Conservation (phyloP, 129 eudicot species). For the Erigeron canadensis region DNA sequence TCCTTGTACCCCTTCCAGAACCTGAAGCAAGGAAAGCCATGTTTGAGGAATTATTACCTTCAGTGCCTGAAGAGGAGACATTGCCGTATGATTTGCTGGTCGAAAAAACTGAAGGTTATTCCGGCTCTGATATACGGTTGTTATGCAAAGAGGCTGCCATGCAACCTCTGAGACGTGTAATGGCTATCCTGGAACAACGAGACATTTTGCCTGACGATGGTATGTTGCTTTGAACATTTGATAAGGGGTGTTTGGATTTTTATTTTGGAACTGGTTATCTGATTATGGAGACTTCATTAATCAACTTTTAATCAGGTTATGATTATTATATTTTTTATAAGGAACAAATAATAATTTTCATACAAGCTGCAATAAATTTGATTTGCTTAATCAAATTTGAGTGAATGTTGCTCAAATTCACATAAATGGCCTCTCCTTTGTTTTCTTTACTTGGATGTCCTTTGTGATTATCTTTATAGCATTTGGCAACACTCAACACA, state of each 20-base stretch:
- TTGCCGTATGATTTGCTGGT: conserved; percentile 82
- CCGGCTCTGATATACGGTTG: conserved; percentile 92
- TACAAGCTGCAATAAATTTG: not conserved
- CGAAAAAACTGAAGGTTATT: conserved; percentile 77
- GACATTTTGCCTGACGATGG: conserved; percentile 89
- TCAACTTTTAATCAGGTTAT: no score
- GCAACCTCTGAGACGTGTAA: conserved; percentile 94
- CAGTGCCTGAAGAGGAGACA: conserved; percentile 41
- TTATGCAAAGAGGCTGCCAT: conserved; percentile 98
- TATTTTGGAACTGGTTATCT: no score
- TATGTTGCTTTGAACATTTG: conserved; percentile 29
- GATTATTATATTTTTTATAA: no score
- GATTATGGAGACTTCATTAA: no score
- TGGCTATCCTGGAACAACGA: conserved; percentile 68
- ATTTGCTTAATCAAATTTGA: no score
- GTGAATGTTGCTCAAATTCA: not conserved
- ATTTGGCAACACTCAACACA: no score
- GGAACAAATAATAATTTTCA: not conserved
- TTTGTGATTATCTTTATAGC: no score
- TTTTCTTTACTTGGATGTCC: not conserved
- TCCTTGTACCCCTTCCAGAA: conserved; percentile 97
- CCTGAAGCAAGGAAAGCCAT: conserved; percentile 88
- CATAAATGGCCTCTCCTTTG: not conserved
- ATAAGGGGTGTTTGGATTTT: not conserved
- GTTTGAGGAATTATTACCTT: conserved; percentile 82